Evolutionary conservation across 2,329 filamentous ascomycete genomes (phyloP).

Genomic region (Diplodia scrobiculata): DNA sequence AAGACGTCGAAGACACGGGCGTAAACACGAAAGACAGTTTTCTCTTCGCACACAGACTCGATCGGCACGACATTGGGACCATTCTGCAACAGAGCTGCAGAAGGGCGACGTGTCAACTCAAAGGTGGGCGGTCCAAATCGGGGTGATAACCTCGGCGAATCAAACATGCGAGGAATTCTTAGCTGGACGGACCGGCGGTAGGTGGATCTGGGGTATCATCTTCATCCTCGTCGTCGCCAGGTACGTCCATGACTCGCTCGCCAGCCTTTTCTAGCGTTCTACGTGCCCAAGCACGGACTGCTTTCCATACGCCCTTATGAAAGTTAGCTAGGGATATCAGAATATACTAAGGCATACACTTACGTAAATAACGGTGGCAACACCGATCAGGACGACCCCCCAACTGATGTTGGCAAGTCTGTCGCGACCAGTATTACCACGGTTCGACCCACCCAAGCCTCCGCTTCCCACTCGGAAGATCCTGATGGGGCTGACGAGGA

Average conservation of each 20-base stretch:
- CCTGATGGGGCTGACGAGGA: slow-evolving; percentile 64
- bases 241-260: slow-evolving; percentile 81
- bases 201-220: slow-evolving; percentile 36
- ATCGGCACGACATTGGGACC: slow-evolving; percentile 26
- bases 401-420: slow-evolving; percentile 77
- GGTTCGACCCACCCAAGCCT: slow-evolving; percentile 54
- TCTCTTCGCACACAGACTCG: slow-evolving; percentile 29
- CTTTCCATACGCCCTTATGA: slow-evolving; percentile 68
- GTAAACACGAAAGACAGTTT: slow-evolving; percentile 7
- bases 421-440: slow-evolving; percentile 69
- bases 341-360: slow-evolving; percentile 43
- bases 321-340: neutral
- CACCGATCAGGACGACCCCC: slow-evolving; percentile 76
- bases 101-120: slow-evolving; percentile 27
- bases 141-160: neutral
- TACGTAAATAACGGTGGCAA: slow-evolving; percentile 76
- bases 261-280: slow-evolving; percentile 74
- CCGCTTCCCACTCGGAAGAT: slow-evolving; percentile 69
- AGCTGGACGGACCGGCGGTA: neutral
- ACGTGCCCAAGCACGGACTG: slow-evolving; percentile 71
- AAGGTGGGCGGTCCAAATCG: slow-evolving; percentile 21
- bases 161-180: too few relatives aligned
- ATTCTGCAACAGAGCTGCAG: slow-evolving; percentile 10
- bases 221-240: slow-evolving; percentile 61
- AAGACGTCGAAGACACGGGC: slow-evolving; percentile 26